Conservation (phyloP, 192 early-diverging fungal genomes). For the Kickxella alabastrina region DNA sequence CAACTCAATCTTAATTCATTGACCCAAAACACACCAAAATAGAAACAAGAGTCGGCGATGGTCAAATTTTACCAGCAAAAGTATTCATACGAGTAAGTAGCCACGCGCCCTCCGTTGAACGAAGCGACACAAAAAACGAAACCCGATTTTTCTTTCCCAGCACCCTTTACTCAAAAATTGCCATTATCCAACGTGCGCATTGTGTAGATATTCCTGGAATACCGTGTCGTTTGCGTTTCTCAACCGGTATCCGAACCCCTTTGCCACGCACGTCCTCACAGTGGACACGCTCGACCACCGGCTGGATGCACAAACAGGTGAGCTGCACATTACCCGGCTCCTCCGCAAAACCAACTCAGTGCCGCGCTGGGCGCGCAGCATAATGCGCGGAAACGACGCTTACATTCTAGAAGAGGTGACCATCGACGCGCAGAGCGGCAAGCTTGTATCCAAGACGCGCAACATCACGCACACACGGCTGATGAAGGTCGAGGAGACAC, state of each 20-base stretch:
- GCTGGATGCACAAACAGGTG: constrained; percentile 72
- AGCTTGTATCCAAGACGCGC: constrained; percentile 77
- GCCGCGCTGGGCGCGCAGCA: constrained; percentile 80
- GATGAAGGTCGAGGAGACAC: constrained; percentile 90
- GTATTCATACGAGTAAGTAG: constrained; percentile 66
- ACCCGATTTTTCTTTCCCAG: neutral
- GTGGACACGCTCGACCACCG: constrained; percentile 89
- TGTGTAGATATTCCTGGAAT: constrained; percentile 65
- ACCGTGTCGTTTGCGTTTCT: constrained; percentile 87
- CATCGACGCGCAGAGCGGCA: constrained; percentile 70
- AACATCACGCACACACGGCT: constrained; percentile 92
- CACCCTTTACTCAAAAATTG: neutral
- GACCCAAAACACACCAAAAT: no score
- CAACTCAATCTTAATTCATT: no score
- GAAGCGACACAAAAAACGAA: neutral
- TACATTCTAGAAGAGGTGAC: constrained; percentile 89
- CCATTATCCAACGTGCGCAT: neutral
- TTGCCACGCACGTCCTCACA: constrained; percentile 88
- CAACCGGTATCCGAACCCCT: constrained; percentile 97
- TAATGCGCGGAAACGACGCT: constrained; percentile 79
- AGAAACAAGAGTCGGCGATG: constrained; percentile 47
- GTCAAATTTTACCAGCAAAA: constrained; percentile 80
- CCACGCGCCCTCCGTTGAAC: neutral
- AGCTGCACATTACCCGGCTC: constrained; percentile 81
- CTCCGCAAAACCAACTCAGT: constrained; percentile 84